Evolutionary conservation across 192 early-diverging fungal genomes (phyloP).

Genomic region (Linnemannia hyalina): DNA sequence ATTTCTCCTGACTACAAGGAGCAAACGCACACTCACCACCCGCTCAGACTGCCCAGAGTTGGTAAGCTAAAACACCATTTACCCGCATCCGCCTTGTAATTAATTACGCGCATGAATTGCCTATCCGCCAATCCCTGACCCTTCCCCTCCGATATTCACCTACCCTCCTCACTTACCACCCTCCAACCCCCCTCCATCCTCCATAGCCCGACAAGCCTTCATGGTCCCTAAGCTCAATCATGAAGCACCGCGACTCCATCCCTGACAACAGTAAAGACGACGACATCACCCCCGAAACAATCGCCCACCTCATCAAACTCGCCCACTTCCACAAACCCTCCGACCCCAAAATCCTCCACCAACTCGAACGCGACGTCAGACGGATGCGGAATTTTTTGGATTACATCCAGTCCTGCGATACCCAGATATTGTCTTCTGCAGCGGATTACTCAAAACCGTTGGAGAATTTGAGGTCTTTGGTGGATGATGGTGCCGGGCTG

Average conservation of each 20-base stretch:
- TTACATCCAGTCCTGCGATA: constrained; percentile 30
- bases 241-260: constrained; percentile 21
- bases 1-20: neutral
- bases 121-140: neutral
- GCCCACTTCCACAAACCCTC: constrained; percentile 38
- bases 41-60: constrained; percentile 13
- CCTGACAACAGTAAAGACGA: neutral
- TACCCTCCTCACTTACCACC: neutral
- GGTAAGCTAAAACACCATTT: neutral
- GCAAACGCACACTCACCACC: neutral
- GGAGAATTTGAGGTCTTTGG: constrained; percentile 36
- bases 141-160: neutral
- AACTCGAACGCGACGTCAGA: constrained; percentile 35
- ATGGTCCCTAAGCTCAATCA: constrained; percentile 38
- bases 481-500: constrained; percentile 43
- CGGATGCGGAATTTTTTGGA: constrained; percentile 45
- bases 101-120: neutral
- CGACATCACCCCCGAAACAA: constrained; percentile 40
- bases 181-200: neutral
- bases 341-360: constrained; percentile 24
- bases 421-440: neutral
- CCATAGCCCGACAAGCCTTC: constrained; percentile 20
- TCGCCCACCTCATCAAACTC: constrained; percentile 28
- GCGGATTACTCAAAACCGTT: constrained; percentile 6
- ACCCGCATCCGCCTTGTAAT: neutral